Evolutionary conservation across 176 grass and related monocot genomes (phyloP).

Genomic region (Phoenix dactylifera): DNA sequence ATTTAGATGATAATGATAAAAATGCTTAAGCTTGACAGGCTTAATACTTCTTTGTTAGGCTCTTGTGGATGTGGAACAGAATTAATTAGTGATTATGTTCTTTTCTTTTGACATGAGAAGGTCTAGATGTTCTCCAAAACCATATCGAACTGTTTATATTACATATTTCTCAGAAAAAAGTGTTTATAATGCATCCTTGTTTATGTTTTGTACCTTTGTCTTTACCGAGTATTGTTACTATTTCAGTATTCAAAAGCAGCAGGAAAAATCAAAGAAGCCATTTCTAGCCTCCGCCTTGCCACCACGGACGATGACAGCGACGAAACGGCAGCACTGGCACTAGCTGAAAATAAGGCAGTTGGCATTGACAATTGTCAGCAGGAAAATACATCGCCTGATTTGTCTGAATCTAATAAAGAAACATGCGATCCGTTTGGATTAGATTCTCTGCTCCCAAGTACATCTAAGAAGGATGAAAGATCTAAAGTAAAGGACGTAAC

Average conservation of each 20-base stretch:
- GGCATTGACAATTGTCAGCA: constrained; percentile 3
- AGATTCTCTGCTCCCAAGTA: constrained; percentile 47
- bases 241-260: constrained; percentile 77
- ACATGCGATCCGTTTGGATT: constrained; percentile 77
- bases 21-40: constrained; percentile 1
- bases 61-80: constrained; percentile 1
- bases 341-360: constrained; percentile 30
- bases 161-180: no score
- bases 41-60: not conserved
- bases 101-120: no score
- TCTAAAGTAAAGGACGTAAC: constrained; percentile 33
- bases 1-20: no score
- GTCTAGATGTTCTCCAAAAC: no score
- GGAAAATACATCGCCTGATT: constrained; percentile 4
- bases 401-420: constrained; percentile 15
- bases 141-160: no score
- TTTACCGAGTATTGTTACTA: no score
- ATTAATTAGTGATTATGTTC: constrained; percentile 17
- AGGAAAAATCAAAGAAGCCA: constrained; percentile 77
- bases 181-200: no score
- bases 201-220: no score
- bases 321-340: constrained; percentile 44
- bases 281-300: constrained; percentile 44
- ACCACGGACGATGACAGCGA: constrained; percentile 64
- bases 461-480: constrained; percentile 45